phyloP scores from a whole-genome alignment of 306 rosid genomes.

The Sicyos baderoa region DNA sequence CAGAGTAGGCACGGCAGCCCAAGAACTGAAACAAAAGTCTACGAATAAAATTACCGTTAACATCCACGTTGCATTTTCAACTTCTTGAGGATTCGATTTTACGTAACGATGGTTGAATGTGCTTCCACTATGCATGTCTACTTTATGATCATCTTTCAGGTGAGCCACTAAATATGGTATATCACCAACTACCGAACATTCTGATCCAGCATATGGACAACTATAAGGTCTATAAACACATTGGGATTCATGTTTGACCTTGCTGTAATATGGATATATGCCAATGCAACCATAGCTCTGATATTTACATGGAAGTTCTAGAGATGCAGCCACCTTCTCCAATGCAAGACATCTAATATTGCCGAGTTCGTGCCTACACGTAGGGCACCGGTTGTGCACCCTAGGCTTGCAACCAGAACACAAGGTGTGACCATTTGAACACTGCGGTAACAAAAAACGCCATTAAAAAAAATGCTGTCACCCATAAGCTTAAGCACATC shows the following conservation, averaged over 20 bases:
- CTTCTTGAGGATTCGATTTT: constrained; percentile 91
- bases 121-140: constrained; percentile 93
- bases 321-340: constrained; percentile 94
- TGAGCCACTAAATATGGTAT: constrained; percentile 73
- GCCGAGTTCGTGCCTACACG: constrained; percentile 88
- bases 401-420: constrained; percentile 92
- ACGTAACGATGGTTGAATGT: constrained; percentile 94
- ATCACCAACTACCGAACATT: constrained; percentile 69
- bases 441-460: constrained; percentile 37
- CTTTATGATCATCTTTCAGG: constrained; percentile 84
- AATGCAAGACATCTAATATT: constrained; percentile 85
- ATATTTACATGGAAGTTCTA: constrained; percentile 91
- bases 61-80: constrained; percentile 97
- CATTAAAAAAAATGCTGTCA: neutral
- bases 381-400: constrained; percentile 92
- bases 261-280: constrained; percentile 86
- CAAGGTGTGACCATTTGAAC: constrained; percentile 88
- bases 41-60: constrained; percentile 56
- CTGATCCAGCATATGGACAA: constrained; percentile 95
- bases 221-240: constrained; percentile 69
- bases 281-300: constrained; percentile 74
- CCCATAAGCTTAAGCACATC: neutral
- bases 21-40: neutral
- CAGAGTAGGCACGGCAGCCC: too few species aligned
- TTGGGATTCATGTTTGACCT: constrained; percentile 83